phyloP scores from a whole-genome alignment of 805 yeast genomes.

The Teunomyces tritomae region DNA sequence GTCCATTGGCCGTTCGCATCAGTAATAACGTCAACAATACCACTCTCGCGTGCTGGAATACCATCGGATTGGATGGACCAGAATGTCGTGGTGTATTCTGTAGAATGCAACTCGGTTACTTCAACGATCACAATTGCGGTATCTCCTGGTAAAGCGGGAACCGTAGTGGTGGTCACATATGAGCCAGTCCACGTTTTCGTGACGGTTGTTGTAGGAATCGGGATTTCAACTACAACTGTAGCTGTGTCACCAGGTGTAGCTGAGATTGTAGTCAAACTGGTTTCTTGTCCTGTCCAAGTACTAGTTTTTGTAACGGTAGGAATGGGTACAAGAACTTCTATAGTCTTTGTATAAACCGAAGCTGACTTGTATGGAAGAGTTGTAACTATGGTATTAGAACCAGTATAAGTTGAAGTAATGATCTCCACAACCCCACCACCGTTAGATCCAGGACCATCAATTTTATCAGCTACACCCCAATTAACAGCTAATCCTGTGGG shows the following conservation, averaged over 20 bases:
- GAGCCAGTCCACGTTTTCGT: constrained; percentile 8
- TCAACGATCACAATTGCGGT: constrained; percentile 12
- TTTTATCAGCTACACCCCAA: constrained; percentile 3
- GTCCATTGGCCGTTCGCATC: constrained; percentile 7
- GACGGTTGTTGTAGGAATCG: constrained; percentile 9
- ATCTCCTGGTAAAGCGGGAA: constrained; percentile 1
- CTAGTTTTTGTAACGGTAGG: constrained; percentile 10
- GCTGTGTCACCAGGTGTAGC: constrained; percentile 16
- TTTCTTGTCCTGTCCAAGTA: constrained; percentile 10
- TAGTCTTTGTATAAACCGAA: constrained; percentile 11
- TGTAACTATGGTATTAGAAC: constrained; percentile 15
- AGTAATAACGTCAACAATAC: constrained; percentile 9
- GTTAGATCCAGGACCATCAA: constrained; percentile 3
- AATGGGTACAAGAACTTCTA: neutral
- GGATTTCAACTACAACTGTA: constrained; percentile 22
- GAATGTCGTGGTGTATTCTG: constrained; percentile 14
- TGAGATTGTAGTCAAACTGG: constrained; percentile 13
- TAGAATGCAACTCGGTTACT: constrained; percentile 13
- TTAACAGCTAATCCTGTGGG: neutral
- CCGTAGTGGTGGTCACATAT: constrained; percentile 6
- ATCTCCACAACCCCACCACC: constrained; percentile 6
- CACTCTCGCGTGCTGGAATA: constrained; percentile 6
- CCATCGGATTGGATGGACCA: constrained; percentile 9
- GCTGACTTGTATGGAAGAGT: constrained; percentile 9
- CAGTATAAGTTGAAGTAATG: constrained; percentile 10